Conservation (phyloP, 1,139 yeast genomes). For the Saccharomycopsis hybrid region DNA sequence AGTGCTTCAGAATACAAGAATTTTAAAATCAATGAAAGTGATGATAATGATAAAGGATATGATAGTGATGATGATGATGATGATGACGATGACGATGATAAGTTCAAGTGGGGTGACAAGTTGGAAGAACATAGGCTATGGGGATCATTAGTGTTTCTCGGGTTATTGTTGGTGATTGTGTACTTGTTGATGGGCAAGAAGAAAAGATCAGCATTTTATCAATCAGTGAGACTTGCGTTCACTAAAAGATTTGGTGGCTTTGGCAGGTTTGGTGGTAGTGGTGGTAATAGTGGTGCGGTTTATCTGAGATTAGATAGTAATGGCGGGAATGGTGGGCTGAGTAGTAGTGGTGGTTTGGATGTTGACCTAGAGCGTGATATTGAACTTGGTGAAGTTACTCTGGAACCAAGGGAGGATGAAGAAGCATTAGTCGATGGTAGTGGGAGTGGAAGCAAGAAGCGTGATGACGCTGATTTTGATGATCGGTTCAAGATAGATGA, state of each 20-base stretch:
- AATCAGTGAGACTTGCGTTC: slow-evolving; percentile 21
- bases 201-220: slow-evolving; percentile 27
- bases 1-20: slow-evolving; percentile 24
- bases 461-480: slow-evolving; percentile 2
- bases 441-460: not conserved
- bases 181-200: slow-evolving; percentile 45
- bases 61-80: no score
- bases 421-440: not conserved
- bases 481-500: slow-evolving; percentile 19
- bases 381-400: slow-evolving; percentile 1
- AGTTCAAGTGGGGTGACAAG: slow-evolving; percentile 7
- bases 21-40: slow-evolving; percentile 31
- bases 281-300: slow-evolving; percentile 13
- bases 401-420: not conserved
- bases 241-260: slow-evolving; percentile 13
- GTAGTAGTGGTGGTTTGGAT: slow-evolving; percentile 10
- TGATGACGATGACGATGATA: slow-evolving; percentile 25
- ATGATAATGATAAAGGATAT: slow-evolving; percentile 23
- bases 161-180: slow-evolving; percentile 36
- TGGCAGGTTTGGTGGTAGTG: slow-evolving; percentile 1
- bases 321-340: not conserved
- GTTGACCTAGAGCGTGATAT: slow-evolving; percentile 15
- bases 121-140: slow-evolving; percentile 46
- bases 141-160: slow-evolving; percentile 46
- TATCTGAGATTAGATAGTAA: slow-evolving; percentile 13